Evolutionary conservation across 2,329 filamentous ascomycete genomes (phyloP), one percentile per base, ranked within the genome.

Genomic region (Curvularia sp.): DNA sequence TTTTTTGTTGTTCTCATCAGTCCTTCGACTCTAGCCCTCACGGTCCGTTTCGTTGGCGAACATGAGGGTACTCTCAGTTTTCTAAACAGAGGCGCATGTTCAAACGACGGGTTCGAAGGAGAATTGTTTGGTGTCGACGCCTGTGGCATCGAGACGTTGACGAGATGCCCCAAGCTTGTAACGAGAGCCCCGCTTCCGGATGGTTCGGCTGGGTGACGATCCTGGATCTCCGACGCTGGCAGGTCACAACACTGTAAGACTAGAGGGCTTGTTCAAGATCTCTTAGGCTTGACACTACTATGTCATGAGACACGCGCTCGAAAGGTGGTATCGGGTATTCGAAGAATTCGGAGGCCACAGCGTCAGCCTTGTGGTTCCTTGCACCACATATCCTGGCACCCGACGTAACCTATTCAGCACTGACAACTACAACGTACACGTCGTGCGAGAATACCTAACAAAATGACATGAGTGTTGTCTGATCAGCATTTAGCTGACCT

Each of bases 281-380:
- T 12, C 8, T 9, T 9, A n/a, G 28, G 19, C 12, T 9, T 32
- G 19, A 34, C 18, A 12, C 18, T 8, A 6, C n/a, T 15, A 23
- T 43, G 18, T 30, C 27, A 32, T 25, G 27, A 9, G 49, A 25
- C 13, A 13, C 9, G 19, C 13, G 18, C 10, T 25, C 9, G 38
- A 30, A 50, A 45, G 46, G 38, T 50, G 28, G 28, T 30, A 48
- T 54, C 32, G 42, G 34, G 36, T 41, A 18, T 28, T 34, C 15
- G 36, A 19, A 13, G 28, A 42, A 25, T 18, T 19, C 53, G 13
- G 36, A 41, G 21, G 30, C 41, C 53, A 42, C 39, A 34, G 36
- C n/a, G 38, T 36, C 30, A 49, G 28, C 28, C 45, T 42, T 18
- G 52, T 55, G 21, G 21, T 23, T 32, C 45, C 30, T 49, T 21